These are phyloP conservation scores for Crataegus laevigata DNA, from an alignment of 306 rosid species.

Conservation along the genomic window DNA sequence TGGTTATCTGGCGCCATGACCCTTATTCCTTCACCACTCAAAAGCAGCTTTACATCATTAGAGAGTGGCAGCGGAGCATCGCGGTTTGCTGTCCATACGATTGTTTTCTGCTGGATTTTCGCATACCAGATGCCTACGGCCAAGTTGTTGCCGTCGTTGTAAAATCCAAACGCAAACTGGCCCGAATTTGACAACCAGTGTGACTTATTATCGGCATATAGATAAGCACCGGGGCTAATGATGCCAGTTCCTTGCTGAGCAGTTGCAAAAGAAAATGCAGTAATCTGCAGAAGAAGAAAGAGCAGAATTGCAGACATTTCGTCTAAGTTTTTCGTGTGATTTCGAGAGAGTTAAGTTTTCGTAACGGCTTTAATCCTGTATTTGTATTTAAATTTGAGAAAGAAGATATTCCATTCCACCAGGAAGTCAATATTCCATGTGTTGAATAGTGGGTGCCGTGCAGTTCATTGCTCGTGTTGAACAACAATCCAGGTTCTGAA, in stretches of 20 bases:
- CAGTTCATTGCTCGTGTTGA: not conserved
- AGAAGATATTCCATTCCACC: not conserved
- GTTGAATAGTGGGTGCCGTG: not conserved
- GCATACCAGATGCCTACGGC: constrained; percentile 15
- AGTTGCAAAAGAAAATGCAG: not conserved
- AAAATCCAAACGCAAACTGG: constrained; percentile 27
- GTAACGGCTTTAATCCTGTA: not conserved
- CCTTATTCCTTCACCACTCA: not conserved
- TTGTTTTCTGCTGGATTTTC: constrained; percentile 14
- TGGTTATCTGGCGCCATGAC: not conserved
- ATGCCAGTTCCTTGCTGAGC: not conserved
- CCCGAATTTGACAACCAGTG: not conserved
- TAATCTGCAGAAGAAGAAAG: not conserved
- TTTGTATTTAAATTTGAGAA: not conserved
- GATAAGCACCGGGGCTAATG: not conserved
- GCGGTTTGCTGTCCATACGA: constrained; percentile 22
- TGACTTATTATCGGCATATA: not conserved
- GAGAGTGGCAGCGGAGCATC: not conserved
- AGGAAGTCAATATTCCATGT: not conserved
- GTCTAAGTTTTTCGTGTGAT: not conserved
- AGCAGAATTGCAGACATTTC: not conserved
- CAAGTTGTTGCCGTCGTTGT: not conserved
- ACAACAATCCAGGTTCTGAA: not conserved
- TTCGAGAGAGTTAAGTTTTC: not conserved
- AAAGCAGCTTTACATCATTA: not conserved